Percentiles rank a stretch among this genome's conserved stretches.
These are phyloP conservation scores for Colletotrichum tropicicola DNA, from an alignment of 2,329 filamentous ascomycete species.

Conservation along the genomic window DNA sequence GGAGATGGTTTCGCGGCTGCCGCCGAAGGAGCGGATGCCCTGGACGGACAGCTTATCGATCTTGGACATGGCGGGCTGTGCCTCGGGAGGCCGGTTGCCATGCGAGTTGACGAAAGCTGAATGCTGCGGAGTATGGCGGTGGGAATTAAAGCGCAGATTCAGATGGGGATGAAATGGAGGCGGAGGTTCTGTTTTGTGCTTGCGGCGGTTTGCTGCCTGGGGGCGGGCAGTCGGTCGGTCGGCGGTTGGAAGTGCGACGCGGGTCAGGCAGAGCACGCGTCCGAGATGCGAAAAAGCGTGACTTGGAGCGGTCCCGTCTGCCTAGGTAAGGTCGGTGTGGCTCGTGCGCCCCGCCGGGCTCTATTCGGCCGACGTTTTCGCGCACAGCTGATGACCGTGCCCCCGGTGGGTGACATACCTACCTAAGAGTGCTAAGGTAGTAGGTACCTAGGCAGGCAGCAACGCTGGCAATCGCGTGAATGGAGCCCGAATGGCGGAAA, in stretches of 20 bases:
- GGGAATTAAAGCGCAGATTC: not conserved
- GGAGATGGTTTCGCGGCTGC: slow-evolving; percentile 77
- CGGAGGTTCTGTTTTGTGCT: not conserved
- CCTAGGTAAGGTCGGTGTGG: no score
- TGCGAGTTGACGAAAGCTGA: not conserved
- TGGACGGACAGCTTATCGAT: slow-evolving; percentile 91
- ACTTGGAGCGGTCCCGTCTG: not conserved
- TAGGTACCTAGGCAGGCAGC: no score
- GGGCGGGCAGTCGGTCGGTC: not conserved
- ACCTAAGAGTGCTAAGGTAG: no score
- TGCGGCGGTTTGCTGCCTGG: not conserved
- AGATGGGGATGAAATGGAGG: not conserved
- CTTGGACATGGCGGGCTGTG: slow-evolving; percentile 66
- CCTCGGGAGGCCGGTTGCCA: slow-evolving; percentile 14
- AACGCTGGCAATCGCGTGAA: no score
- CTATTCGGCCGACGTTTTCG: not conserved
- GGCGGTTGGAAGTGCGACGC: not conserved
- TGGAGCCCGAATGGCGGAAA: no score
- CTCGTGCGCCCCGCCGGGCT: no score
- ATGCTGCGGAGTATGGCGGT: not conserved
- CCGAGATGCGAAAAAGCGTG: slow-evolving; percentile 16
- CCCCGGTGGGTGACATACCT: no score
- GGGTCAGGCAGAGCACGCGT: not conserved
- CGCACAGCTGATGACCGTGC: not conserved
- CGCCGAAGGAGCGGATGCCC: slow-evolving; percentile 85